These are phyloP conservation scores for Sporothrix dimorphospora DNA, from an alignment of 2,329 filamentous ascomycete species.

Conservation along the genomic window DNA sequence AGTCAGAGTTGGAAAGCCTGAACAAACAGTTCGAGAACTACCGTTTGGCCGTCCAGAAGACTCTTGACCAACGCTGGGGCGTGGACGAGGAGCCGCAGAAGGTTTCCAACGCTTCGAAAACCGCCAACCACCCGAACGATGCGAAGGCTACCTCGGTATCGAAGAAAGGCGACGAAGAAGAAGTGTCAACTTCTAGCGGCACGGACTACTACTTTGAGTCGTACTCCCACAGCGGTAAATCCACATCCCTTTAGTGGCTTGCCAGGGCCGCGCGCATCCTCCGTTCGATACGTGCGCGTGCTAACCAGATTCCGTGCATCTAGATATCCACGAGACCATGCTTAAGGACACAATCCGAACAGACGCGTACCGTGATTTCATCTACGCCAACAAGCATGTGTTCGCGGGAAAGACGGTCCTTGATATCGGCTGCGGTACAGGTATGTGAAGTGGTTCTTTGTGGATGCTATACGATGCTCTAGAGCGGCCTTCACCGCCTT, in stretches of 20 bases:
- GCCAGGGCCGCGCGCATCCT: background rate
- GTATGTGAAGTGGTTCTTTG: constrained; percentile 39
- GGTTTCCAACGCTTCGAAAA: constrained; percentile 33
- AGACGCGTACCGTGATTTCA: constrained; percentile 91
- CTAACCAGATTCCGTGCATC: background rate
- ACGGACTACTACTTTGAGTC: constrained; percentile 63
- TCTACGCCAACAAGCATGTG: constrained; percentile 86
- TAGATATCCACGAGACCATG: constrained; percentile 94
- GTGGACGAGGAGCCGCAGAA: constrained; percentile 49
- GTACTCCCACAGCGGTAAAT: constrained; percentile 62
- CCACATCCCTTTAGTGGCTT: too few species aligned
- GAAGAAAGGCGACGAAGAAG: constrained; percentile 38
- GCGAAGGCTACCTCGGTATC: constrained; percentile 28
- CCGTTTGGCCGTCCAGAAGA: constrained; percentile 66
- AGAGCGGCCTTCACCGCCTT: background rate
- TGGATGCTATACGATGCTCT: background rate
- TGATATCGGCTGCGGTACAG: constrained; percentile 84
- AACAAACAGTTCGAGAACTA: constrained; percentile 67
- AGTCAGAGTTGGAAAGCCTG: constrained; percentile 63
- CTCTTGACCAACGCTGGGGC: constrained; percentile 67
- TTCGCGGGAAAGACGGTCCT: constrained; percentile 86
- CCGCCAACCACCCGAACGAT: background rate
- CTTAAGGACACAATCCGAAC: constrained; percentile 87
- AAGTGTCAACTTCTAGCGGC: constrained; percentile 41
- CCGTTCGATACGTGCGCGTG: background rate